Evolutionary conservation across 2,329 filamentous ascomycete species (phyloP), one percentile per base, ranked within the genome.

Genomic region (Fusarium xylarioides): DNA sequence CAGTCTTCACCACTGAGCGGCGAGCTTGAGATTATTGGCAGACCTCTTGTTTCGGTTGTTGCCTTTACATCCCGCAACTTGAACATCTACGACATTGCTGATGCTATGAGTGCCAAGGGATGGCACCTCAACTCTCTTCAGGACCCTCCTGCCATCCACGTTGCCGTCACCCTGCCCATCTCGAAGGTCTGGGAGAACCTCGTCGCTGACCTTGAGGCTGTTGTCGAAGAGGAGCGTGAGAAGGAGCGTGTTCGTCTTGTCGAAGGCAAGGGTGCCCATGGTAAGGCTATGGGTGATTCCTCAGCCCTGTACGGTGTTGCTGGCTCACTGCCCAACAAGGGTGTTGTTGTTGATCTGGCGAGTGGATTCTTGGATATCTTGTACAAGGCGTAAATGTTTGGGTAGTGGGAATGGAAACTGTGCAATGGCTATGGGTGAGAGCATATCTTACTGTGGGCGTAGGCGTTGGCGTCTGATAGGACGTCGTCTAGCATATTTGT

Each of bases 51-150:
- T 57, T 95, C 91, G 15, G 96, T 99, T 34, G 91, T 99, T 9
- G 93, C 96, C 3, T 98, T 98, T 84, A 89, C 89, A 16, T 91
- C 93, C n/a, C 88, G 90, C 76, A 92, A 90, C n/a, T 88, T 99
- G 46, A 91, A 98, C 83, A 92, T 97, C 72, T 99, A 99, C 84
- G 95, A 97, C 80, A 90, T 99, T 74, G 94, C 95, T 12, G 96
- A 99, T 82, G 93, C 86, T 74, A 95, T 99, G 92, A 90, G 89
- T 18, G 85, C 84, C 2, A 92, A 91, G 79, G 95, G 96, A 7
- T 99, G 96, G 96, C 96, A 99, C 83, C 87, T 99, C 67, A 99
- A 98, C 79, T 94, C 95, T 6, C 87, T 99, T 71, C 96, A 99
- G 84, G 92, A 90, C 77, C 96, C 96, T 5, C 91, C 96, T 0